These are phyloP conservation scores for Nannochloris sp. DNA, from an alignment of 139 green algal genomes.

Conservation along the genomic window DNA sequence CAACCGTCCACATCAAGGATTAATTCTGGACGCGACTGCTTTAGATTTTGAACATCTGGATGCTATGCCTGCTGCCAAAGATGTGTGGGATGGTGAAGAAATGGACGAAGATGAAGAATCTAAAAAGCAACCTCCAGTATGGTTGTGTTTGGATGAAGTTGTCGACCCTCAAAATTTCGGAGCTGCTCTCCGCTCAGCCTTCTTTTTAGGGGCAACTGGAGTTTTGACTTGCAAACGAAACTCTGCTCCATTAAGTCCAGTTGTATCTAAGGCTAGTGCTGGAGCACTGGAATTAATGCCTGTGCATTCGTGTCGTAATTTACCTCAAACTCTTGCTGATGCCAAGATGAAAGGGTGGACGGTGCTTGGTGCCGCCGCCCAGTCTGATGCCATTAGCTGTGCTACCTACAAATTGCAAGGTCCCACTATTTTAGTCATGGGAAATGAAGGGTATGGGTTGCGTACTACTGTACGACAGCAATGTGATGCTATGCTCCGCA, in stretches of 20 bases:
- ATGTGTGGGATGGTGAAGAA: neutral
- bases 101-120: neutral
- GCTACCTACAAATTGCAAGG: constrained; percentile 21
- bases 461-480: constrained; percentile 60
- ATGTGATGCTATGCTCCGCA: constrained; percentile 34
- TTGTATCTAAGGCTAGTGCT: constrained; percentile 81
- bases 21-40: constrained; percentile 63
- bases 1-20: constrained; percentile 68
- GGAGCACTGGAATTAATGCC: constrained; percentile 69
- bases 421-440: constrained; percentile 85
- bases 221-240: constrained; percentile 76
- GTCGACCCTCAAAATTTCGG: constrained; percentile 89
- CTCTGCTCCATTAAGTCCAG: constrained; percentile 68
- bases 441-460: constrained; percentile 77
- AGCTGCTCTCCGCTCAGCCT: constrained; percentile 71
- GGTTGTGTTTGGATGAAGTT: constrained; percentile 87
- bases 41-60: constrained; percentile 58
- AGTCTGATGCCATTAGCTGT: constrained; percentile 29
- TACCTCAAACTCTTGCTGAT: constrained; percentile 63
- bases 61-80: constrained; percentile 18
- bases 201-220: constrained; percentile 77
- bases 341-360: constrained; percentile 56
- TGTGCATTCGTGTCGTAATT: constrained; percentile 60
- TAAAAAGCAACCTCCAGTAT: constrained; percentile 42
- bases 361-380: constrained; percentile 59